Evolutionary conservation across 2,329 filamentous ascomycete species (phyloP).

Genomic region (Fusarium ramigenum): DNA sequence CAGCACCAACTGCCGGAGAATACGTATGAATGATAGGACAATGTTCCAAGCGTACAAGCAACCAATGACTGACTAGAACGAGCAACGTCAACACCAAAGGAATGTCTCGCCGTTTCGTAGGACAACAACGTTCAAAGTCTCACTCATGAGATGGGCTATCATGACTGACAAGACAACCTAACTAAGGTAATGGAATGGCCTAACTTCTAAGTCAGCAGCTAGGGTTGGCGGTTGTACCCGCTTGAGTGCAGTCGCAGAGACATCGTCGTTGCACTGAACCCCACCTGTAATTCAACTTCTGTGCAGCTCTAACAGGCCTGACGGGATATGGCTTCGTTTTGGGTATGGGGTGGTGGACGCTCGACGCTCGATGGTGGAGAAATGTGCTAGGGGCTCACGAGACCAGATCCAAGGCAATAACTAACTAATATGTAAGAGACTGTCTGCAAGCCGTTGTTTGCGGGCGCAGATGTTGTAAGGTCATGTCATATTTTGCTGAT

Average conservation of each 20-base stretch:
- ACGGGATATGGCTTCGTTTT: slow-evolving; percentile 24
- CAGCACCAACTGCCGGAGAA: slow-evolving; percentile 9
- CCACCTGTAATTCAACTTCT: slow-evolving; percentile 28
- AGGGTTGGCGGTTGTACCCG: slow-evolving; percentile 26
- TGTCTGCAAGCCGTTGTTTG: not conserved
- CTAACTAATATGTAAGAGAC: slow-evolving; percentile 11
- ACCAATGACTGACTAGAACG: not conserved
- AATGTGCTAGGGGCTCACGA: slow-evolving; percentile 19
- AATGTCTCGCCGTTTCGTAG: slow-evolving; percentile 1
- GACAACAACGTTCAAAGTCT: slow-evolving; percentile 3
- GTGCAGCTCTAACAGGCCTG: slow-evolving; percentile 12
- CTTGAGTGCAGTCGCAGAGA: slow-evolving; percentile 14
- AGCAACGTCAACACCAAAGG: not conserved
- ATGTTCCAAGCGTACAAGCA: not conserved
- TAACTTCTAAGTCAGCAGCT: not conserved
- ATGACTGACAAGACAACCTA: not conserved
- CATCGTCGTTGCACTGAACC: slow-evolving; percentile 23
- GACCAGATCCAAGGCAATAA: slow-evolving; percentile 16
- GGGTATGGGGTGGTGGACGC: slow-evolving; percentile 21
- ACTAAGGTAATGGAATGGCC: not conserved
- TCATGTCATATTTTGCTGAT: not conserved
- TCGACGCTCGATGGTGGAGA: slow-evolving; percentile 17
- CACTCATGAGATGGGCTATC: not conserved
- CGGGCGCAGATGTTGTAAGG: slow-evolving; percentile 4
- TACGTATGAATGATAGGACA: not conserved